Evolutionary conservation across 306 rosid species (phyloP).

Genomic region (Clitoria ternatea): DNA sequence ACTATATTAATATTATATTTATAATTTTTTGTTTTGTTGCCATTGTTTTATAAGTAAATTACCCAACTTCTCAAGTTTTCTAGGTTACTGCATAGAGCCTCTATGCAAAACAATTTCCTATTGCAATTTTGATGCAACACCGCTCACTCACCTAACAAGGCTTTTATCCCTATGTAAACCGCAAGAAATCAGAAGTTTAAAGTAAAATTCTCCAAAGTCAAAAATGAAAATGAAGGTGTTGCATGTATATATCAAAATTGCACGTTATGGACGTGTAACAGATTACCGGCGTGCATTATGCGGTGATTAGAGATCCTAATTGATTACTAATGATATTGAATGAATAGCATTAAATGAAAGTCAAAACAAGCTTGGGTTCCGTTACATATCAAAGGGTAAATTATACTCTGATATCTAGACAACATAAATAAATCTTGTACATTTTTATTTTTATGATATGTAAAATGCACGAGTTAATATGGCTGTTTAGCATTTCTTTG

Average conservation of each 20-base stretch:
- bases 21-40: too few species aligned
- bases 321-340: neutral
- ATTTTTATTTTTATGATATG: too few species aligned
- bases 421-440: neutral
- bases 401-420: neutral
- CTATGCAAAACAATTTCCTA: too few species aligned
- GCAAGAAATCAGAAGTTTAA: neutral
- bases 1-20: too few species aligned
- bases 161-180: too few species aligned
- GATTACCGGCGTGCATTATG: neutral
- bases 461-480: neutral
- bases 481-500: neutral
- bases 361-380: neutral
- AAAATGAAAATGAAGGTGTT: neutral
- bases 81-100: too few species aligned
- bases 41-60: too few species aligned
- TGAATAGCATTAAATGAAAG: neutral
- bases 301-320: neutral
- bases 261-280: neutral
- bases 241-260: neutral
- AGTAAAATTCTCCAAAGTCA: neutral
- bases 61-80: too few species aligned
- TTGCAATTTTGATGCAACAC: constrained; percentile 28
- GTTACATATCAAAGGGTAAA: neutral
- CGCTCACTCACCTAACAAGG: neutral